Base-by-base conservation (phyloP, 2,329 filamentous ascomycete species). In the Verticillium nubilum region DNA sequence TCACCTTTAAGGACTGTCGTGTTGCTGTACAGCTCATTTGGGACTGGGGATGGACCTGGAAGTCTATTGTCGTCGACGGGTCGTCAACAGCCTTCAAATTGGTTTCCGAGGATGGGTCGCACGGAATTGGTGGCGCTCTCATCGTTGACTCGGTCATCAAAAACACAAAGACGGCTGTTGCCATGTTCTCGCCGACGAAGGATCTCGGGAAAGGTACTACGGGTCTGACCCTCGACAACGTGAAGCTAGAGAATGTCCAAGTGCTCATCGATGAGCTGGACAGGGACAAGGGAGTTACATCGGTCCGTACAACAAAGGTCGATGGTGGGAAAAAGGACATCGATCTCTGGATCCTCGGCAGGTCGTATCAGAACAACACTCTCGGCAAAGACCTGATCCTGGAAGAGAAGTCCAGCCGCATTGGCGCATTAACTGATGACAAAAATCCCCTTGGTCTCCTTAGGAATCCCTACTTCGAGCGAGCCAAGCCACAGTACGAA, bases 401-500 rank as follows among this genome's bases (percentile, higher is more conserved):
- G 10, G 47, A 52, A 25, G 23, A 15, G 47, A 52, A n/a, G n/a
- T 52, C 47, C 4, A n/a, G 47, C n/a, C 47, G 47, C 47, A 15
- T 52, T 23, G 15, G n/a, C n/a, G n/a, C 47, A 19, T 19, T 52
- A 25, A 52, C 47, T 12, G 47, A 52, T 25, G 25, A 52, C 17
- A 52, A 23, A 15, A 52, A 52, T 23, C 47, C 47, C n/a, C 25
- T 19, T 23, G 50, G 13, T 28, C 50, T 53, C 6, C 23, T 28
- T 3, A 53, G 28, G 23, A 17, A 53, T 9, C 50, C 50, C 60
- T 85, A 76, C 66, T 82, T 78, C 64, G 70, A 76, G 57, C 74
- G 75, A 2, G 77, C 80, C 2, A 86, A 85, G 69, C 83, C 83
- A 17, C 81, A 84, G 62, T 86, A 84, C 63, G 73, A 76, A 29